These are phyloP conservation scores for Copromyces sp. DNA, from an alignment of 495 filamentous ascomycete genomes.

Conservation along the genomic window DNA sequence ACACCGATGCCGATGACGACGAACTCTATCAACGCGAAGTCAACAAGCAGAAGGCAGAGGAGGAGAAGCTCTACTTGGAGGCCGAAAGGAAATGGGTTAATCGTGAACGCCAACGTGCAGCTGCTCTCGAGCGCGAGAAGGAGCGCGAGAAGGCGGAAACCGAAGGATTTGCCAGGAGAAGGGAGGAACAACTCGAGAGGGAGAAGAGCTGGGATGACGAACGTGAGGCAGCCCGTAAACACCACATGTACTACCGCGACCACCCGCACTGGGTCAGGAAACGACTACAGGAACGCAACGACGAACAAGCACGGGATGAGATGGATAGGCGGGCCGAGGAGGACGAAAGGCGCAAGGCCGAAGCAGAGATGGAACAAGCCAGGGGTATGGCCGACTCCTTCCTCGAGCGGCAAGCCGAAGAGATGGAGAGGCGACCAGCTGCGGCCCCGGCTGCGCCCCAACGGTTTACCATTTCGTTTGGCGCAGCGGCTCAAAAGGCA, in stretches of 20 bases:
- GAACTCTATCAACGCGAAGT: conserved; percentile 69
- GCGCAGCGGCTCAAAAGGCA: conserved; percentile 77
- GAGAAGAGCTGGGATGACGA: conserved; percentile 87
- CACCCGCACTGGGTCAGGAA: conserved; percentile 75
- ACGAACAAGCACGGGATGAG: conserved; percentile 69
- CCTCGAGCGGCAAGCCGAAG: conserved; percentile 78
- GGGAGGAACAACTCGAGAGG: conserved; percentile 54
- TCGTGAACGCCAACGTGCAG: conserved; percentile 70
- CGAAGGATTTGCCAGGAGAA: conserved; percentile 46
- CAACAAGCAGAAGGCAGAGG: conserved; percentile 60
- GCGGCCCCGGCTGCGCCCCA: conserved; percentile 44
- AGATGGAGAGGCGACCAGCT: conserved; percentile 58
- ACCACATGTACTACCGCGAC: conserved; percentile 77
- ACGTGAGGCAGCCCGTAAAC: conserved; percentile 58
- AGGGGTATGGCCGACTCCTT: conserved; percentile 86
- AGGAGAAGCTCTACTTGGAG: conserved; percentile 74
- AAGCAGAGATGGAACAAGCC: conserved; percentile 66
- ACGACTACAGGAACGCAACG: conserved; percentile 57
- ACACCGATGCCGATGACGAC: conserved; percentile 77
- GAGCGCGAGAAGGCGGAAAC: conserved; percentile 67
- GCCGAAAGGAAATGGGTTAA: conserved; percentile 85
- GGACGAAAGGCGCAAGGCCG: conserved; percentile 56
- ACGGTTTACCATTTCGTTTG: conserved; percentile 89
- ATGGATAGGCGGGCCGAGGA: conserved; percentile 69
- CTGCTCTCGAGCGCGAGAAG: conserved; percentile 73